phyloP scores from a whole-genome alignment of 1,139 yeast genomes.

The Candida albicans region DNA sequence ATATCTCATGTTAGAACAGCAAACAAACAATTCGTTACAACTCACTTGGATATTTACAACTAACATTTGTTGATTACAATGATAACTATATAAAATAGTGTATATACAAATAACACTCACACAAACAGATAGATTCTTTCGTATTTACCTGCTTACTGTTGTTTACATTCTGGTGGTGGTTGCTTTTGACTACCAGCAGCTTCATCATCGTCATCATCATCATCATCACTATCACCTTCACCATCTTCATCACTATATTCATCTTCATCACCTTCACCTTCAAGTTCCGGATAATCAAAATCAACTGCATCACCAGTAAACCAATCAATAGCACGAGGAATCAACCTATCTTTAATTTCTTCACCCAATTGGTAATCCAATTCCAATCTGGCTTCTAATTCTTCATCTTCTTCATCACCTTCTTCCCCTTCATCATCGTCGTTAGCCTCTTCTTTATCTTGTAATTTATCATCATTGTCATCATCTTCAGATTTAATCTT shows the following conservation, averaged over 20 bases:
- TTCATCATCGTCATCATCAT: conserved; percentile 40
- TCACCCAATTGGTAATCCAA: conserved; percentile 96
- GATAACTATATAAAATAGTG: background rate
- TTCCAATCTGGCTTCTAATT: conserved; percentile 82
- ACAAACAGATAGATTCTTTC: background rate
- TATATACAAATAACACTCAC: background rate
- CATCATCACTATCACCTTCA: conserved; percentile 52
- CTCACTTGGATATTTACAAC: too few relatives aligned
- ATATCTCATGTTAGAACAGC: too few relatives aligned
- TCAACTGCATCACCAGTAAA: conserved; percentile 95
- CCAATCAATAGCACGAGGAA: conserved; percentile 97
- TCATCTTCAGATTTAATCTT: conserved; percentile 43
- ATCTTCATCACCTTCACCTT: conserved; percentile 50
- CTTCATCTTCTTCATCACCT: conserved; percentile 65
- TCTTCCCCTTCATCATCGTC: conserved; percentile 46
- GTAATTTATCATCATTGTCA: conserved; percentile 30
- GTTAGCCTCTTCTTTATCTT: background rate
- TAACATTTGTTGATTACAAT: too few relatives aligned
- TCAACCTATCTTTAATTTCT: conserved; percentile 90
- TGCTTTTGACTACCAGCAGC: conserved; percentile 52
- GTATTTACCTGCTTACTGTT: conserved; percentile 38
- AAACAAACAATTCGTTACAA: too few relatives aligned
- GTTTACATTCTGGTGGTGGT: conserved; percentile 85
- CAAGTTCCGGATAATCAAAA: conserved; percentile 47
- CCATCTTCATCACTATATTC: conserved; percentile 42